Evolutionary conservation across 345 rosid species (phyloP).

Genomic region (Aurinia saxatilis): DNA sequence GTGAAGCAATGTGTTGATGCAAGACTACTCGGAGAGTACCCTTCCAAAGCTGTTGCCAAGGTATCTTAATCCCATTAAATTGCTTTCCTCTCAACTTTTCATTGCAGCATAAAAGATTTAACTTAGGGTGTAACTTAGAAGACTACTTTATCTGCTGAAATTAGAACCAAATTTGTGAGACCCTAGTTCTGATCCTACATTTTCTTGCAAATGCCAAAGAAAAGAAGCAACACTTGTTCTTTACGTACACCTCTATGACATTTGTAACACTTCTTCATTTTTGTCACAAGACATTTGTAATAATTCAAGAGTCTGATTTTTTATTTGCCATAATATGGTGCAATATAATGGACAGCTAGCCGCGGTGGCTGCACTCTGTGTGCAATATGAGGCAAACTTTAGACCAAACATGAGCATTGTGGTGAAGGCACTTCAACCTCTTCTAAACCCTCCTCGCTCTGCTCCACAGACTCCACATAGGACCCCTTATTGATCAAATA

Average conservation of each 20-base stretch:
- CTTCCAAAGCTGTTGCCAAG: slow-evolving; percentile 75
- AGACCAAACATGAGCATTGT: slow-evolving; percentile 80
- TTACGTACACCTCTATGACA: background rate
- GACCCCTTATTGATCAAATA: slow-evolving; percentile 12
- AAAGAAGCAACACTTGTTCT: background rate
- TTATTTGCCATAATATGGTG: too few relatives aligned
- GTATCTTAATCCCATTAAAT: slow-evolving; percentile 18
- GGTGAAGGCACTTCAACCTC: slow-evolving; percentile 73
- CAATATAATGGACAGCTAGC: slow-evolving; percentile 44
- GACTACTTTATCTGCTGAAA: background rate
- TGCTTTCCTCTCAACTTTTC: too few relatives aligned
- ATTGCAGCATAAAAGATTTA: background rate
- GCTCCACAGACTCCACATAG: slow-evolving; percentile 29
- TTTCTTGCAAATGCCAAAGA: background rate
- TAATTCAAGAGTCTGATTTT: too few relatives aligned
- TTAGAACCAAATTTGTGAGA: background rate
- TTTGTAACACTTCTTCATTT: too few relatives aligned
- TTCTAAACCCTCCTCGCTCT: slow-evolving; percentile 33
- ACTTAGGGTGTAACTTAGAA: background rate
- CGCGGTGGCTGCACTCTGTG: slow-evolving; percentile 69
- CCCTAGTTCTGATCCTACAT: background rate
- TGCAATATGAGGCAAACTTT: slow-evolving; percentile 76
- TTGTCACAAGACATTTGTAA: too few relatives aligned
- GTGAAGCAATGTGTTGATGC: slow-evolving; percentile 67
- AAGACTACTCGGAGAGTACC: slow-evolving; percentile 56